Evolutionary conservation across 164 flowering plant genomes (phyloP).

Genomic region (Aristolochia californica): DNA sequence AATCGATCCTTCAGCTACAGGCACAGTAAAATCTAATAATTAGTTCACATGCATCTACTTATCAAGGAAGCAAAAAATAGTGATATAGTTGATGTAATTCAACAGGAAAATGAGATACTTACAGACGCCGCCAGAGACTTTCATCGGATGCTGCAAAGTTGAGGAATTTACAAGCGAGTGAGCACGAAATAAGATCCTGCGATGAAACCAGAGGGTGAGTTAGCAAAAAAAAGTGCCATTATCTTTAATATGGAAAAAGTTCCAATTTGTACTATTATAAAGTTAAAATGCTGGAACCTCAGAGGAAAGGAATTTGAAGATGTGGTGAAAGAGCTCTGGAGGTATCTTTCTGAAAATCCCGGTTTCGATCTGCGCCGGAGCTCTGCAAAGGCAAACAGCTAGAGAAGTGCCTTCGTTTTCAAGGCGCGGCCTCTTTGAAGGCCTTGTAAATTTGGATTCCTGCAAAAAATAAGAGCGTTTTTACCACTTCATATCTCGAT

Average conservation of each 20-base stretch:
- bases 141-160: slow-evolving; percentile 78
- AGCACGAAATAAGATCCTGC: slow-evolving; percentile 90
- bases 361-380: slow-evolving; percentile 30
- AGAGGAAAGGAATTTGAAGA: slow-evolving; percentile 86
- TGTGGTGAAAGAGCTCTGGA: slow-evolving; percentile 62
- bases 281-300: slow-evolving; percentile 37
- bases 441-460: slow-evolving; percentile 9
- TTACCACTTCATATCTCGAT: too few species aligned
- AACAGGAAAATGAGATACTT: slow-evolving; percentile 20
- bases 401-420: slow-evolving; percentile 7
- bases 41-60: too few species aligned
- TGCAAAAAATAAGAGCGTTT: neutral
- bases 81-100: too few species aligned
- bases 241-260: neutral
- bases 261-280: too few species aligned
- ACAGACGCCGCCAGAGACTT: slow-evolving; percentile 89
- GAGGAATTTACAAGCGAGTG: slow-evolving; percentile 66
- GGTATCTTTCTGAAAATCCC: slow-evolving; percentile 70
- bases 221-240: neutral
- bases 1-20: neutral
- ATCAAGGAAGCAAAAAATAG: too few species aligned
- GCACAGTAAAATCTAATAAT: neutral
- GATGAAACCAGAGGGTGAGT: neutral
- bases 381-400: slow-evolving; percentile 4
- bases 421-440: slow-evolving; percentile 28